Base-by-base conservation (phyloP, 768 basidiomycete genomes). In the Cystofilobasidium capitatum region DNA sequence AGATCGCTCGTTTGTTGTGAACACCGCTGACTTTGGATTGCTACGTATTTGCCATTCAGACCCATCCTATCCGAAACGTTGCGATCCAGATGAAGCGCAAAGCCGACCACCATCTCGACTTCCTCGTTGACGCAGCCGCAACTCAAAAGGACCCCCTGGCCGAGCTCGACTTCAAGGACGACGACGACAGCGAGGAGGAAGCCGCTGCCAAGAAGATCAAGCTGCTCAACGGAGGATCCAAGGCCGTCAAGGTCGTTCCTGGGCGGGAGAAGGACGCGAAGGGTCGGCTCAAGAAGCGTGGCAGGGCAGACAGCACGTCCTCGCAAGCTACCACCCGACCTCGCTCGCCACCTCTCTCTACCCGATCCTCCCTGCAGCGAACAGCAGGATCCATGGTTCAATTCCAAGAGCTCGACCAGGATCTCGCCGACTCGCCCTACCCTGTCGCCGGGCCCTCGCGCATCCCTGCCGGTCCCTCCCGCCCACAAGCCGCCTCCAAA, bases 51-150 rank as follows among this genome's bases (percentile, higher is more conserved):
- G n/a, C 17, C 39, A 36, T 13, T 44, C 76, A 96, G 91, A 84
- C 85, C 65, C 94, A 99, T 75, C 94, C 90, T 1, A 82, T 99
- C 51, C 85, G 91, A 51, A 83, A 82, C 63, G 88, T 87, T 69
- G 92, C 89, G 2, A 81, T 83, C 62, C 86, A 89, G 42, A 83
- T 99, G 71, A 84, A 87, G 73, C 81, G 81, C 69, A 93, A 94
- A 77, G 88, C 92, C 0, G 88, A 93, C 65, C 83, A 85, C 71
- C 83, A 97, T 31, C 83, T 98, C 24, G 85, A 85, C 73, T 86
- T 93, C 73, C 87, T 98, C 71, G 89, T 88, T 1, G 96, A 98
- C 77, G 66, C 66, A 3, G 66, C 66, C 4, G 51, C 61, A 22
- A 55, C 66, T 14, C 60, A 68, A 22, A 54, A 62, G 37, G 66